phyloP scores from a whole-genome alignment of 352 stramenopile genomes.

The Pythium aquatile region DNA sequence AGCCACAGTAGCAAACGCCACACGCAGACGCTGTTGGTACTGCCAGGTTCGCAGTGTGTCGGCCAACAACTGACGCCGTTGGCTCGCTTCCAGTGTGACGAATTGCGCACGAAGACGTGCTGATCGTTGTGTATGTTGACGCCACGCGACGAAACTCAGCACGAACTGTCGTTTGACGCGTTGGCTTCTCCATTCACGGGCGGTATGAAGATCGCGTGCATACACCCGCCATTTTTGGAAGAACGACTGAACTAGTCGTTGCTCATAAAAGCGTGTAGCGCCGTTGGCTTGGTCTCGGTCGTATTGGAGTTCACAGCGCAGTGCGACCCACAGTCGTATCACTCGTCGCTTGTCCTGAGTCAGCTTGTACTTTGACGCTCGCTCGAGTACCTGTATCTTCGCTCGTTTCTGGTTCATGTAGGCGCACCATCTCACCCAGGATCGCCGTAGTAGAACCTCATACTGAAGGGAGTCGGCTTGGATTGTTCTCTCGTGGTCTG shows the following conservation, averaged over 20 bases:
- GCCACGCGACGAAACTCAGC: slow-evolving; percentile 14
- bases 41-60: not conserved
- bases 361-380: not conserved
- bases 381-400: not conserved
- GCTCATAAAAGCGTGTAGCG: not conserved
- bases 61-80: not conserved
- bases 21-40: not conserved
- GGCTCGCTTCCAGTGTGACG: not conserved
- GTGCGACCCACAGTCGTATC: slow-evolving; percentile 2
- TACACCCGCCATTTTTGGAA: not conserved
- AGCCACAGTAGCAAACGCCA: not conserved
- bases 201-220: not conserved
- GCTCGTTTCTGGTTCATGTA: not conserved
- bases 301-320: slow-evolving; percentile 6
- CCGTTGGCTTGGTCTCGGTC: not conserved
- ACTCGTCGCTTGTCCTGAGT: not conserved
- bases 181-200: slow-evolving; percentile 2
- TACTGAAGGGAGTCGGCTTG: slow-evolving; percentile 19
- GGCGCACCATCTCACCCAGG: slow-evolving; percentile 7
- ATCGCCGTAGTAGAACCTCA: slow-evolving; percentile 16
- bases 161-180: slow-evolving; percentile 2
- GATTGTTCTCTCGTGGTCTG: not conserved
- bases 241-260: not conserved
- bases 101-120: not conserved
- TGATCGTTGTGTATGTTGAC: not conserved